Evolutionary conservation across 495 filamentous ascomycete species (phyloP).

Genomic region (Talaromyces ruber): DNA sequence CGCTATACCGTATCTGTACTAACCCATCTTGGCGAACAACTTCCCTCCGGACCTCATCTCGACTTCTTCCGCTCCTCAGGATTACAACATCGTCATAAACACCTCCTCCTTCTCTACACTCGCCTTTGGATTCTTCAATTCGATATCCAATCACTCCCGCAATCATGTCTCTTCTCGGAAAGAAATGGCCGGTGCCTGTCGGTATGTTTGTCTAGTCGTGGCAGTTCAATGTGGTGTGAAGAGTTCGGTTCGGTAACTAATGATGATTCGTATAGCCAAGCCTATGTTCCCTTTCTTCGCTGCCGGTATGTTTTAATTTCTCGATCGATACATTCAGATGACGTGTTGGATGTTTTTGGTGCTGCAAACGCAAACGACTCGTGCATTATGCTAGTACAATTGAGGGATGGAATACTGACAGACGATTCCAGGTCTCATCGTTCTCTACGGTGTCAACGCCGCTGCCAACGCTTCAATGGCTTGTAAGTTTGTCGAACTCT

Average conservation of each 20-base stretch:
- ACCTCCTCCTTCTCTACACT: constrained; percentile 19
- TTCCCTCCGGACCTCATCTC: not conserved
- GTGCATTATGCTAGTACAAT: not conserved
- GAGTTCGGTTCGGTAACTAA: constrained; percentile 17
- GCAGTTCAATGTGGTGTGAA: constrained; percentile 7
- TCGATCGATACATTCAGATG: not conserved
- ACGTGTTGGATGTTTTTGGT: not conserved
- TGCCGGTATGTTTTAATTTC: constrained; percentile 64
- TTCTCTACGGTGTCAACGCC: constrained; percentile 83
- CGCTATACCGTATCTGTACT: constrained; percentile 14
- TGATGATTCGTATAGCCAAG: constrained; percentile 50
- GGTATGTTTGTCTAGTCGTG: constrained; percentile 51
- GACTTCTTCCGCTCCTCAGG: constrained; percentile 9
- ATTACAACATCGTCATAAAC: constrained; percentile 17
- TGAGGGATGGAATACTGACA: constrained; percentile 21
- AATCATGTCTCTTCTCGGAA: constrained; percentile 75
- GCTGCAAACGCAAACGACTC: not conserved
- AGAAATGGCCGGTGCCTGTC: constrained; percentile 85
- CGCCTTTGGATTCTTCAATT: constrained; percentile 4
- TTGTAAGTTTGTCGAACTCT: constrained; percentile 47
- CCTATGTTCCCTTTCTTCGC: constrained; percentile 88
- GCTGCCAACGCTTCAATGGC: constrained; percentile 58
- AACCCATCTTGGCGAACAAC: constrained; percentile 12
- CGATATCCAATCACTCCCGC: constrained; percentile 2
- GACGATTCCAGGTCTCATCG: constrained; percentile 54